Evolutionary conservation across 352 stramenopile species (phyloP), one percentile per base, ranked within the genome.

Genomic region (Globisporangium spiculum): DNA sequence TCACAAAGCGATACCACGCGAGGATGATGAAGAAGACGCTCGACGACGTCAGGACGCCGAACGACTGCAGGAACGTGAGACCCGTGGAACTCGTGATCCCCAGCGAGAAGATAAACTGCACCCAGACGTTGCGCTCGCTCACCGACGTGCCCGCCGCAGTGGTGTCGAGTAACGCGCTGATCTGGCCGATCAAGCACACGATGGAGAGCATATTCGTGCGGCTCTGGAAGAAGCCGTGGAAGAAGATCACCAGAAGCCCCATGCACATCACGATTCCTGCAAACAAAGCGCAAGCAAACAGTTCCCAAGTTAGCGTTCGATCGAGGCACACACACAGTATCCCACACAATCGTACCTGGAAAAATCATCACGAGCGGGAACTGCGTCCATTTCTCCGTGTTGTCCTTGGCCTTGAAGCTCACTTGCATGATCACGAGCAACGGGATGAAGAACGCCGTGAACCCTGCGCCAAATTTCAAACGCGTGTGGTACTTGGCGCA

Each of bases 341-440:
- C 10, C 44, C 22, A 32, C n/a, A 44, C 8, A n/a, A 22, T 6
- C 52, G 2, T 63, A 83, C 76, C 76, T 9, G 87, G 87, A 34
- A 95, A 95, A 38, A 95, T 88, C 78, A 93, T 90, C 26, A 93
- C 87, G 34, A 82, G 79, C 10, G 85, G 85, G 32, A 92, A 60
- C 41, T 89, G 73, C 0, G 84, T 90, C 87, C 85, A 95, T 52
- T 86, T 81, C 14, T 83, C 79, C 14, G 60, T 76, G 26, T 80
- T 78, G 7, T 92, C 84, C 30, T 88, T 84, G 18, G 74, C 70
- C 74, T 95, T 93, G 71, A 93, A 90, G 26, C 81, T 91, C 69
- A 93, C 83, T 73, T 93, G 83, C 86, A 93, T 92, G 69, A 95
- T 81, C n/a, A 93, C 81, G 2, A 95, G 75, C 60, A 95, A 73